phyloP scores from a whole-genome alignment of 1,284 basidiomycete species.

The Apiotrichum brassicae region DNA sequence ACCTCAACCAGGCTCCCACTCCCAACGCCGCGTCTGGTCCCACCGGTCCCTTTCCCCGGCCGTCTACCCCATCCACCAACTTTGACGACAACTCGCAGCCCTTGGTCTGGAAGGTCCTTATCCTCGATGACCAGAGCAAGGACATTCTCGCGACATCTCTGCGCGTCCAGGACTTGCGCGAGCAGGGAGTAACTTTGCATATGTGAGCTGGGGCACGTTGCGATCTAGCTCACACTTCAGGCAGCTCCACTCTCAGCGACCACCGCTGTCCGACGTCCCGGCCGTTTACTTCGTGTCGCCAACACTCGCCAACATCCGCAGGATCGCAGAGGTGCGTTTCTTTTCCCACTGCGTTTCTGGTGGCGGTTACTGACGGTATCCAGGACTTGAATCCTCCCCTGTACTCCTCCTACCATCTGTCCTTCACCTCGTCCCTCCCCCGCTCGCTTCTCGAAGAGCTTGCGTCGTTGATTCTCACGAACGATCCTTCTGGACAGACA shows the following conservation, averaged over 20 bases:
- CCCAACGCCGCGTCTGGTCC: slow-evolving; percentile 23
- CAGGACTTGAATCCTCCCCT: slow-evolving; percentile 68
- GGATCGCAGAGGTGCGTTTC: slow-evolving; percentile 70
- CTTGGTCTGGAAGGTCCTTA: slow-evolving; percentile 92
- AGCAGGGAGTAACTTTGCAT: slow-evolving; percentile 94
- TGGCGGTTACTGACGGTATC: neutral
- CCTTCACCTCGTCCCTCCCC: slow-evolving; percentile 87
- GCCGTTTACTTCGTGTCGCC: slow-evolving; percentile 96
- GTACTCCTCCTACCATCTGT: slow-evolving; percentile 90
- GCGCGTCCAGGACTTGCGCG: slow-evolving; percentile 90
- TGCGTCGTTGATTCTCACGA: slow-evolving; percentile 76
- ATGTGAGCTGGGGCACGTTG: slow-evolving; percentile 60
- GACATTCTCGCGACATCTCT: slow-evolving; percentile 92
- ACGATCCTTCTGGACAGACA: slow-evolving; percentile 57
- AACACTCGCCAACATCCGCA: slow-evolving; percentile 73
- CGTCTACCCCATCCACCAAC: slow-evolving; percentile 27
- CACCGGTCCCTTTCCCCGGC: slow-evolving; percentile 32
- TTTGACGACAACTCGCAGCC: slow-evolving; percentile 51
- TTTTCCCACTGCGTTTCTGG: too few relatives aligned
- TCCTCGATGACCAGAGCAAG: slow-evolving; percentile 91
- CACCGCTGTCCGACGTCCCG: slow-evolving; percentile 88
- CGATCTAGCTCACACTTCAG: slow-evolving; percentile 47
- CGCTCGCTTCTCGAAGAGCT: slow-evolving; percentile 88
- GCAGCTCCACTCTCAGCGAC: slow-evolving; percentile 83
- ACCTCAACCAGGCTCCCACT: slow-evolving; percentile 46